Conservation (phyloP, 495 filamentous ascomycete genomes). For the Friedmanniomyces simplex region DNA sequence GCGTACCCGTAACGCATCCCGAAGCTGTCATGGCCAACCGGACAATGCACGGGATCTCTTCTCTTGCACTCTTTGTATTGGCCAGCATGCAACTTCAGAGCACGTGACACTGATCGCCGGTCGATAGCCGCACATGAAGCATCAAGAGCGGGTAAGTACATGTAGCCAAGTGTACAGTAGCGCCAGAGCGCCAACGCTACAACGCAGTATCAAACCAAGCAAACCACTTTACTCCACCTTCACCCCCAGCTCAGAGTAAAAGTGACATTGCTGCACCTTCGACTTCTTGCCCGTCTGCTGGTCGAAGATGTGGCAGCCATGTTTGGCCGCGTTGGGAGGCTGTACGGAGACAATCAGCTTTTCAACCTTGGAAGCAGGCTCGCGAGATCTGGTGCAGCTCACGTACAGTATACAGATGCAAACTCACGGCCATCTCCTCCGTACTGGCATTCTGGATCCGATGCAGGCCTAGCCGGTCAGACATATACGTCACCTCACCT, state of each 20-base stretch:
- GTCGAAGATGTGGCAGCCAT: slow-evolving; percentile 66
- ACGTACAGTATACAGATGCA: slow-evolving; percentile 44
- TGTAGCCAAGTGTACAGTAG: no score
- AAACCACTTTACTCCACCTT: slow-evolving; percentile 20
- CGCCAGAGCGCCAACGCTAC: neutral
- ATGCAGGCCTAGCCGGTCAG: slow-evolving; percentile 75
- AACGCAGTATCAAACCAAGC: neutral
- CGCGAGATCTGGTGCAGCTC: no score
- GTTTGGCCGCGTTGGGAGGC: slow-evolving; percentile 70
- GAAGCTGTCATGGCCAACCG: no score
- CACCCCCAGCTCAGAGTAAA: slow-evolving; percentile 41
- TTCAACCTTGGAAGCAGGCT: no score
- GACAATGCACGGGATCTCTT: no score
- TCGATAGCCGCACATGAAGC: no score
- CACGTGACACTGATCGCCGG: no score
- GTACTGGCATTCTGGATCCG: slow-evolving; percentile 63
- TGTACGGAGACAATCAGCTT: neutral
- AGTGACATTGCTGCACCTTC: slow-evolving; percentile 57
- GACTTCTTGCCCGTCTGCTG: slow-evolving; percentile 58
- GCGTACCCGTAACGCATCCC: no score
- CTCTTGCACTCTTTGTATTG: no score
- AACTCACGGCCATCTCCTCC: slow-evolving; percentile 65
- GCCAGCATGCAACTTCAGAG: no score
- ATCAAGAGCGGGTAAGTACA: no score
- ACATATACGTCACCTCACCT: slow-evolving; percentile 73